Percentiles rank a stretch among this genome's conserved stretches.
phyloP scores from a whole-genome alignment of 257 asterid species.

The Linderniella brevidens region DNA sequence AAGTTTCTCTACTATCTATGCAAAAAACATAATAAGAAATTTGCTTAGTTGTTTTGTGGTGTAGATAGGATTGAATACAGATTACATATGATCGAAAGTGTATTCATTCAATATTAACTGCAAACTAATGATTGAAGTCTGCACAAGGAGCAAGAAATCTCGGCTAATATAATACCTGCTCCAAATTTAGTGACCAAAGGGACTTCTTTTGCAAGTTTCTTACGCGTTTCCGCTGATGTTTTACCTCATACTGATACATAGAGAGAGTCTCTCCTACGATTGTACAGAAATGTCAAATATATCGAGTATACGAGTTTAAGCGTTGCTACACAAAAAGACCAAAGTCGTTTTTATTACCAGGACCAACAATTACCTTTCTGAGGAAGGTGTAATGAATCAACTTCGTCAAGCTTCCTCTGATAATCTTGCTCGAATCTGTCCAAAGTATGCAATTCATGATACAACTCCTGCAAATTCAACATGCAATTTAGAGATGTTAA shows the following conservation, averaged over 20 bases:
- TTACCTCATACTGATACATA: slow-evolving; percentile 64
- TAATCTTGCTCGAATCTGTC: slow-evolving; percentile 92
- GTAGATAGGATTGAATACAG: no score
- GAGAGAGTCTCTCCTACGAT: slow-evolving; percentile 66
- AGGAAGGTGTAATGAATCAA: slow-evolving; percentile 77
- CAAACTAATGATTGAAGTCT: slow-evolving; percentile 1
- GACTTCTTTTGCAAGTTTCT: slow-evolving; percentile 88
- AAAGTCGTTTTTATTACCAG: not conserved
- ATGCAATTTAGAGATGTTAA: slow-evolving; percentile 4
- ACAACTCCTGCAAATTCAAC: slow-evolving; percentile 59
- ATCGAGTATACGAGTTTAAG: not conserved
- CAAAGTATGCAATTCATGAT: slow-evolving; percentile 86
- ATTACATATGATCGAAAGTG: no score
- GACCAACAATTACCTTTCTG: slow-evolving; percentile 49
- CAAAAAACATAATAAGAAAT: not conserved
- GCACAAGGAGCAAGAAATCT: not conserved
- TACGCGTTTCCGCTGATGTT: slow-evolving; percentile 81
- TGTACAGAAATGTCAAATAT: slow-evolving; percentile 6
- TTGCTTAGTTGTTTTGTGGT: no score
- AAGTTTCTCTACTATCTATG: slow-evolving; percentile 89
- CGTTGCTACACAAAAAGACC: not conserved
- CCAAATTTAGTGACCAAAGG: slow-evolving; percentile 89
- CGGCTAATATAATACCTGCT: slow-evolving; percentile 52
- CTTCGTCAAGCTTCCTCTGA: slow-evolving; percentile 79
- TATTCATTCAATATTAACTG: not conserved